A percentile compares a stretch with the other conserved stretches of the same genome.
Evolutionary conservation across 2,329 filamentous ascomycete species (phyloP).

Genomic region (Talaromyces sp.): DNA sequence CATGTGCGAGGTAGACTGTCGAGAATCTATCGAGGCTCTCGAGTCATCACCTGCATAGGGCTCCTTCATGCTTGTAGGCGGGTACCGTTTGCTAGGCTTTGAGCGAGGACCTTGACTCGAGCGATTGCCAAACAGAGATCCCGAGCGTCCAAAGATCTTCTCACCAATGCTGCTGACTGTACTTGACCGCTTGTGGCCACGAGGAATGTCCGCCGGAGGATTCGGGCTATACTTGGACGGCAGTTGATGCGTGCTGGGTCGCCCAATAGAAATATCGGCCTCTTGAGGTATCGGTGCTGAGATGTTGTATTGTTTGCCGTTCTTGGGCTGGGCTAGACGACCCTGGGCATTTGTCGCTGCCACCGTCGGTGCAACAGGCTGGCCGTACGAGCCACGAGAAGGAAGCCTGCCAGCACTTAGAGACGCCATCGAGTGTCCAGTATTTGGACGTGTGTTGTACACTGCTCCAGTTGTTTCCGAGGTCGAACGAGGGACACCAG

Average conservation of each 20-base stretch:
- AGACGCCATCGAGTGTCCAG: conserved; percentile 74
- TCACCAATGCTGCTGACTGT: conserved; percentile 78
- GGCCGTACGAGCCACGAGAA: conserved; percentile 76
- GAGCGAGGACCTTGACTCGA: conserved; percentile 34
- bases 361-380: conserved; percentile 80
- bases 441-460: conserved; percentile 63
- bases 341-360: conserved; percentile 86
- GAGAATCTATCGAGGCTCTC: conserved; percentile 67
- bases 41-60: conserved; percentile 57
- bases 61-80: conserved; percentile 85
- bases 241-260: conserved; percentile 56
- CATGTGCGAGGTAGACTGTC: conserved; percentile 66
- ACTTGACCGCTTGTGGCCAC: conserved; percentile 63
- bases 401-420: conserved; percentile 58
- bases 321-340: conserved; percentile 76
- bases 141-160: conserved; percentile 78
- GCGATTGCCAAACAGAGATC: conserved; percentile 70
- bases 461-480: conserved; percentile 56
- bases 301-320: conserved; percentile 65
- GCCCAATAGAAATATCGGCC: conserved; percentile 53
- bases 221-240: conserved; percentile 55
- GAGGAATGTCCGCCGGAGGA: conserved; percentile 44
- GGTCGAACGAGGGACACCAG: conserved; percentile 49
- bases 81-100: conserved; percentile 65
- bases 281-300: conserved; percentile 60